Evolutionary conservation across 495 filamentous ascomycete species (phyloP).

Genomic region (Xylaria longipes): DNA sequence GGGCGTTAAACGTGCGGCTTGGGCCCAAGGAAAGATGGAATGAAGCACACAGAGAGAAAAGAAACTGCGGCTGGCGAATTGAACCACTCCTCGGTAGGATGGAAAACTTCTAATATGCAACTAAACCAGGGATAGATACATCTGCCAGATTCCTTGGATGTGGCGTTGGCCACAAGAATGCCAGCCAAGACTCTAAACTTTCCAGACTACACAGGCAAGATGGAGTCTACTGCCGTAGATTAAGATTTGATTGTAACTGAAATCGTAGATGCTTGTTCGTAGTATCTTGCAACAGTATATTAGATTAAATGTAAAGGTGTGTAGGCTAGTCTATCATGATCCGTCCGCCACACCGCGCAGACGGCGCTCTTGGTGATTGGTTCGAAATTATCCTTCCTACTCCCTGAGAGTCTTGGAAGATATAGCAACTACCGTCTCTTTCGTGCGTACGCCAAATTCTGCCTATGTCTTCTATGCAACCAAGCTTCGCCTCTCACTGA

Average conservation of each 20-base stretch:
- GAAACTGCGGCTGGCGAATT: background rate
- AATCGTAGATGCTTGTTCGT: background rate
- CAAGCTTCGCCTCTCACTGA: constrained; percentile 5
- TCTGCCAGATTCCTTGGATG: background rate
- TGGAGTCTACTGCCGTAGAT: background rate
- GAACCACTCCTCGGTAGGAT: background rate
- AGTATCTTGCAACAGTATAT: constrained; percentile 20
- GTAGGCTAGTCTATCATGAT: constrained; percentile 28
- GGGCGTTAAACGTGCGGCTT: constrained; percentile 70
- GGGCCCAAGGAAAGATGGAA: constrained; percentile 68
- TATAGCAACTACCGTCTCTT: constrained; percentile 11
- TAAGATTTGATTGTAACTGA: background rate
- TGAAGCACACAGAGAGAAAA: constrained; percentile 25
- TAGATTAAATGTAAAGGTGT: constrained; percentile 30
- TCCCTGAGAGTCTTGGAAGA: background rate
- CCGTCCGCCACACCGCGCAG: background rate
- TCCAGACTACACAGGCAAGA: background rate
- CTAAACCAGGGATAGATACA: background rate
- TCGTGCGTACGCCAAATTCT: constrained; percentile 13
- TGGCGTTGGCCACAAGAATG: background rate
- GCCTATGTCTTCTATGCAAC: constrained; percentile 16
- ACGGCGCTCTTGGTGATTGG: background rate
- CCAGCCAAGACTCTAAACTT: background rate
- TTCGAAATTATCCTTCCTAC: constrained; percentile 4
- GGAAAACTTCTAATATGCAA: constrained; percentile 2